Base-by-base conservation (phyloP, 2,329 filamentous ascomycete species). In the Escovopsis weberi region DNA sequence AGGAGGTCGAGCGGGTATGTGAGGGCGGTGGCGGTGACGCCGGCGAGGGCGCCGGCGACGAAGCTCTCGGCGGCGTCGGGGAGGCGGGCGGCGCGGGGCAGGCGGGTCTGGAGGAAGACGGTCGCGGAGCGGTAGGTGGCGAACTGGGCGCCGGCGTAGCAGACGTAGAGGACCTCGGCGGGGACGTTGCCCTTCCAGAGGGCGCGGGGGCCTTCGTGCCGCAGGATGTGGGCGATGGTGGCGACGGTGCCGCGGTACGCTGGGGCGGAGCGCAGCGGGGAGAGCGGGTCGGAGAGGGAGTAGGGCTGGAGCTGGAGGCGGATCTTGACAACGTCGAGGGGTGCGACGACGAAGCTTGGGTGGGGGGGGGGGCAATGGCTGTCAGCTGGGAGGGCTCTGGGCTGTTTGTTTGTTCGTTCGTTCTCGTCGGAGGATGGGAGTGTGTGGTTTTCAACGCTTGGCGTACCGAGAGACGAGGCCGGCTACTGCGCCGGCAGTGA, bases 141-240 rank as follows among this genome's bases (percentile, higher is more conserved):
- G 69, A 98, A 98, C 63, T 98, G 91, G 32, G 85, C 69, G 48
- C 83, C 83, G 48, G 85, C 82, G 65, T 96, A 98, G 60, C 79
- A 81, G 50, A 98, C 72, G 66, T 98, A 98, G 66, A 98, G 79
- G 48, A 91, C 66, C 70, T 96, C 91, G 41, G 91, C 91, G 34
- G 91, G 88, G 45, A 98, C 78, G 59, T 98, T 98, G 59, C 91
- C 91, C 69, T 96, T 96, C 91, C 91, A 98, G 50, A 98, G 74
- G 28, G 78, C 83, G 42, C 82, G 81, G 51, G 96, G 58, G 36
- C 91, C 91, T 60, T 98, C 91, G 55, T 87, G 70, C 26, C 67
- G 68, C 41, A 89, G 60, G 54, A 96, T 96, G 47, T 81, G 74
- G 45, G 72, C 74, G 57, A 94, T 68, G 2, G 87, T 94, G 10